Evolutionary conservation across 768 basidiomycete genomes (phyloP).

Genomic region (Suillus luteus): DNA sequence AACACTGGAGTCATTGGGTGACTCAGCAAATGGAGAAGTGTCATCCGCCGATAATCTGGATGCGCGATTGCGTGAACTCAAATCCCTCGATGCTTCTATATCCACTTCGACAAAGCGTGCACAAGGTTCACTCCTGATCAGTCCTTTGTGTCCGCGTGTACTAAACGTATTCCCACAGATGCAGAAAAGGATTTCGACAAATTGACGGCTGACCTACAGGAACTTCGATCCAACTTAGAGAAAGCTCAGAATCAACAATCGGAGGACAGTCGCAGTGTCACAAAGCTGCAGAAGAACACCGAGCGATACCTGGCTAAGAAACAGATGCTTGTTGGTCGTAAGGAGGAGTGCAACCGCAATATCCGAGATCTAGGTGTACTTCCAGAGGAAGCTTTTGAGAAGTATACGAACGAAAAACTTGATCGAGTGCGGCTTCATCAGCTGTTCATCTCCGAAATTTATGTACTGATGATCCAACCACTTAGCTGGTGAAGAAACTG

Average conservation of each 20-base stretch:
- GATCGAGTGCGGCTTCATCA: conserved; percentile 65
- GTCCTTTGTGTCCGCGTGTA: neutral
- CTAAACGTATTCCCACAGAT: conserved; percentile 38
- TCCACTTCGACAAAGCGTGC: conserved; percentile 61
- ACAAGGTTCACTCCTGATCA: conserved; percentile 44
- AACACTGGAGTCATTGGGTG: conserved; percentile 77
- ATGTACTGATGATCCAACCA: neutral
- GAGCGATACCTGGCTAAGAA: conserved; percentile 93
- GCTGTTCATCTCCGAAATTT: neutral
- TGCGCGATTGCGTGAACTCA: conserved; percentile 67
- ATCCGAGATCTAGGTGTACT: conserved; percentile 95
- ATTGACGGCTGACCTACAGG: conserved; percentile 62
- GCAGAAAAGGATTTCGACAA: conserved; percentile 76
- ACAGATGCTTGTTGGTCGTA: conserved; percentile 79
- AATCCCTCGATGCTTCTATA: conserved; percentile 66
- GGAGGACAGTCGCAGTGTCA: conserved; percentile 84
- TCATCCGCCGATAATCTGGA: conserved; percentile 69
- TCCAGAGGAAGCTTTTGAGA: conserved; percentile 96
- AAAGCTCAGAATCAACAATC: conserved; percentile 77
- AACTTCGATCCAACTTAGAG: conserved; percentile 67
- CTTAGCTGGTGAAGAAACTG: conserved; percentile 89
- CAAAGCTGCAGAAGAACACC: conserved; percentile 92
- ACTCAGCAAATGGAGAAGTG: conserved; percentile 54
- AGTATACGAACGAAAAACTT: conserved; percentile 86
- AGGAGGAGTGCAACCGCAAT: conserved; percentile 93